A percentile compares a stretch with the other conserved stretches of the same genome.
phyloP scores from a whole-genome alignment of 352 stramenopile genomes.

The Pythium guiyangense region DNA sequence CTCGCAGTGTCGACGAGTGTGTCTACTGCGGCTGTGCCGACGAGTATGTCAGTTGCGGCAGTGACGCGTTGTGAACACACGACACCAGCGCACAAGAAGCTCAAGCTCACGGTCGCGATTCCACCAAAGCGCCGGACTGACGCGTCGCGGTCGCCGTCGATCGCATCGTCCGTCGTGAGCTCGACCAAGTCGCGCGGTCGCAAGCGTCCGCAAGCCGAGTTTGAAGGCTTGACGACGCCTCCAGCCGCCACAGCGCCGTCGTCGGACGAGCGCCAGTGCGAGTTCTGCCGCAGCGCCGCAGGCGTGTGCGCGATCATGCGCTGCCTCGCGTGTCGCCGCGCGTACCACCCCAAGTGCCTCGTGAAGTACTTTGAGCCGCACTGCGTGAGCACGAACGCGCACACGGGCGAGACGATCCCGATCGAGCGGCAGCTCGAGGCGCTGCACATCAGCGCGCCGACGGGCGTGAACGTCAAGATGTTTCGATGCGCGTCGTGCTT shows the following conservation, averaged over 20 bases:
- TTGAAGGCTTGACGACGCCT: not conserved
- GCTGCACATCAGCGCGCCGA: constrained; percentile 19
- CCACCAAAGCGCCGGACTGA: not conserved
- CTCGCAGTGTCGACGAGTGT: no score
- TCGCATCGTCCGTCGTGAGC: not conserved
- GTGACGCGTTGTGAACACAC: no score
- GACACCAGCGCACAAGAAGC: constrained; percentile 7
- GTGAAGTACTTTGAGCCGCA: constrained; percentile 27
- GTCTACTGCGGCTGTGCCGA: no score
- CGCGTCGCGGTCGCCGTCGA: not conserved
- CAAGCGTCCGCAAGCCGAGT: constrained; percentile 1
- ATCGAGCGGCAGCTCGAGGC: constrained; percentile 29
- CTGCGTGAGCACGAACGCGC: constrained; percentile 2
- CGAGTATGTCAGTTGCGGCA: no score
- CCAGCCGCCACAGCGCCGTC: not conserved
- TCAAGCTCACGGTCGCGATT: constrained; percentile 1
- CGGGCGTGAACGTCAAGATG: constrained; percentile 25
- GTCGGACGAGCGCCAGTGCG: constrained; percentile 20
- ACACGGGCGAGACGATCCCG: constrained; percentile 10
- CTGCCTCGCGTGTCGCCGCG: constrained; percentile 31
- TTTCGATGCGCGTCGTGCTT: constrained; percentile 43
- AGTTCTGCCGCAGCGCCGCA: constrained; percentile 32
- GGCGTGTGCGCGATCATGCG: constrained; percentile 33
- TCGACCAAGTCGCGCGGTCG: not conserved
- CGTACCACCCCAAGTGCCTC: constrained; percentile 45